A percentile compares a stretch with the other conserved stretches of the same genome.
Conservation (phyloP, 495 filamentous ascomycete genomes). For the Penicillium pulvis region DNA sequence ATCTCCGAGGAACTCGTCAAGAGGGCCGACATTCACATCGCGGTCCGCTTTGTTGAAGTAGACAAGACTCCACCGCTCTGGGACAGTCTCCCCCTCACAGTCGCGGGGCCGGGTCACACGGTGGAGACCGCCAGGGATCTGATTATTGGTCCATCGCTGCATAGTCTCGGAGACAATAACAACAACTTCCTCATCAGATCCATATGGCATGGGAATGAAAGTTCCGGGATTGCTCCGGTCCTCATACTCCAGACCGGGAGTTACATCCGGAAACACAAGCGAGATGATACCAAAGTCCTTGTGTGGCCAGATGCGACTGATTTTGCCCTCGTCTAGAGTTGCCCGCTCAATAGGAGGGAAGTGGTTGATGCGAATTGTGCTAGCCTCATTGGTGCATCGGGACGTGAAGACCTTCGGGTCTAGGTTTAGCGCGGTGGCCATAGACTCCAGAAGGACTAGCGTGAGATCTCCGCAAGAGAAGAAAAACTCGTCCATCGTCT, state of each 20-base stretch:
- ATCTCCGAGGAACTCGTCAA: constrained; percentile 8
- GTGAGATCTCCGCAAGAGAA: constrained; percentile 9
- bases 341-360: constrained; percentile 7
- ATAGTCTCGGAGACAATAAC: constrained; percentile 39
- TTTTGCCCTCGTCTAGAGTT: constrained; percentile 14
- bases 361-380: constrained; percentile 16
- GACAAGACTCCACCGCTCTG: constrained; percentile 8
- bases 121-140: constrained; percentile 46
- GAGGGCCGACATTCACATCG: constrained; percentile 10
- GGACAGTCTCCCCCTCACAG: constrained; percentile 1
- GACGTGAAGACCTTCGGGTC: constrained; percentile 7
- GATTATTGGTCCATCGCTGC: constrained; percentile 31
- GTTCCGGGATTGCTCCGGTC: constrained; percentile 18
- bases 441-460: constrained; percentile 7
- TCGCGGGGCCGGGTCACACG: constrained; percentile 31
- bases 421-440: neutral
- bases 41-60: constrained; percentile 16
- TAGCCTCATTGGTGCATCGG: constrained; percentile 3
- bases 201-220: constrained; percentile 12
- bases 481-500: constrained; percentile 10
- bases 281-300: constrained; percentile 43
- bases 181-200: constrained; percentile 35
- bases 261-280: constrained; percentile 37
- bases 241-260: constrained; percentile 39
- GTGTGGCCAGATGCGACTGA: constrained; percentile 34